Evolutionary conservation across 163 green algal genomes (phyloP).

Genomic region (Prototheca stagnorum): DNA sequence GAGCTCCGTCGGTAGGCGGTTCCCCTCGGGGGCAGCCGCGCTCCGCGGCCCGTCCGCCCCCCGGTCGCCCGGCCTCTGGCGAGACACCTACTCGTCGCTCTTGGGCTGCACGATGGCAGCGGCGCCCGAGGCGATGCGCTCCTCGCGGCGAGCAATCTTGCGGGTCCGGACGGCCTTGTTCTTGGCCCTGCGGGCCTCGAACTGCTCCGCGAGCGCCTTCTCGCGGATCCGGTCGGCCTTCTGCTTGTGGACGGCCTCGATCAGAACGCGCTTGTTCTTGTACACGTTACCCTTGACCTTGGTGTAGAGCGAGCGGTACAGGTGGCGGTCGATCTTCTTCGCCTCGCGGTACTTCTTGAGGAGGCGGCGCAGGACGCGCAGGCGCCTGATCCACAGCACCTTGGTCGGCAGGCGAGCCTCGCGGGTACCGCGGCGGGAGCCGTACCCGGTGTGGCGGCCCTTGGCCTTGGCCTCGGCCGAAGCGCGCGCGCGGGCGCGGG

Average conservation of each 20-base stretch:
- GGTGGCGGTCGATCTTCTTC: slow-evolving; percentile 99
- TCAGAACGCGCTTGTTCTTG: slow-evolving; percentile 99
- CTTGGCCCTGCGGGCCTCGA: slow-evolving; percentile 92
- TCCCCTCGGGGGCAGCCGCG: too few species aligned
- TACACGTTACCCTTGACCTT: slow-evolving; percentile 99
- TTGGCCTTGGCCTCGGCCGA: slow-evolving; percentile 88
- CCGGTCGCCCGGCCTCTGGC: background rate
- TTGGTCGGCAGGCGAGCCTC: slow-evolving; percentile 97
- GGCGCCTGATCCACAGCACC: slow-evolving; percentile 93
- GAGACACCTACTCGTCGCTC: background rate
- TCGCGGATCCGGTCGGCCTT: slow-evolving; percentile 92
- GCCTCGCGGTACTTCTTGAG: slow-evolving; percentile 96
- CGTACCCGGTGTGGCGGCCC: slow-evolving; percentile 92
- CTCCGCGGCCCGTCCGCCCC: too few species aligned
- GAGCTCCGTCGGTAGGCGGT: too few species aligned
- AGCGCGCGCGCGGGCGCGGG: slow-evolving; percentile 59
- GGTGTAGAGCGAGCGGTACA: slow-evolving; percentile 98
- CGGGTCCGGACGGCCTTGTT: slow-evolving; percentile 84
- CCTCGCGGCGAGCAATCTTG: slow-evolving; percentile 83
- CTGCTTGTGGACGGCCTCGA: slow-evolving; percentile 98
- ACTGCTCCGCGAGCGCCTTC: slow-evolving; percentile 96
- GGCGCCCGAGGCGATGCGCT: slow-evolving; percentile 49
- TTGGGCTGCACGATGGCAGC: background rate
- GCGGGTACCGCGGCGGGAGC: slow-evolving; percentile 91
- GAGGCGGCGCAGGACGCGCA: slow-evolving; percentile 91